These are phyloP conservation scores for Cunninghamia lanceolata DNA, from an alignment of 75 land plant genomes.

Conservation along the genomic window DNA sequence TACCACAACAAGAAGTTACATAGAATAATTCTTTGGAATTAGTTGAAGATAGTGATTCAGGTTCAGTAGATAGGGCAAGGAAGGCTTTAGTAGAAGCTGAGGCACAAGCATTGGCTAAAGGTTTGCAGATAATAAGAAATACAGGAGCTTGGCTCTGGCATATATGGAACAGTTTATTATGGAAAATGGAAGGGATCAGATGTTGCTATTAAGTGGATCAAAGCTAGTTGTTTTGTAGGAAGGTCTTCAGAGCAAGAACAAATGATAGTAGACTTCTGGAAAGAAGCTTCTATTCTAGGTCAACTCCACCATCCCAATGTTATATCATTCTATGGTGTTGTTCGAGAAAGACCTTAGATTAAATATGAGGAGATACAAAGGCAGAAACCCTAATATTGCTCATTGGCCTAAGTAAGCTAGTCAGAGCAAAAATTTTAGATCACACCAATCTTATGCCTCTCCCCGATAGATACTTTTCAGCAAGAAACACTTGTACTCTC, in stretches of 20 bases:
- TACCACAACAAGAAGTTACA: conserved; percentile 6
- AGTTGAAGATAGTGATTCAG: conserved; percentile 35
- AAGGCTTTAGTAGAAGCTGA: conserved; percentile 70
- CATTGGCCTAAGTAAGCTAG: too few relatives aligned
- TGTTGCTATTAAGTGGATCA: conserved; percentile 93
- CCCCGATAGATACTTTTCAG: too few relatives aligned
- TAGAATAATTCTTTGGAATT: conserved; percentile 29
- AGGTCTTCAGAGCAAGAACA: conserved; percentile 74
- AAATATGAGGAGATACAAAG: too few relatives aligned
- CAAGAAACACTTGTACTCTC: too few relatives aligned
- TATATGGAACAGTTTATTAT: conserved; percentile 81
- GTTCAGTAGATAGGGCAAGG: conserved; percentile 18
- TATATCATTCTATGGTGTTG: conserved; percentile 96
- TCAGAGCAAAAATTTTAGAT: too few relatives aligned
- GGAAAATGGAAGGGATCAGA: conserved; percentile 99
- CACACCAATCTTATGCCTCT: too few relatives aligned
- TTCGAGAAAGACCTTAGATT: conserved; percentile 98
- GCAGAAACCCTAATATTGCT: too few relatives aligned
- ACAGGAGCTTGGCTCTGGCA: conserved; percentile 77
- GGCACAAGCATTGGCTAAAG: conserved; percentile 66
- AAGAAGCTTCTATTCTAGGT: conserved; percentile 81
- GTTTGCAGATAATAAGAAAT: conserved; percentile 86
- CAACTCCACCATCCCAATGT: conserved; percentile 96
- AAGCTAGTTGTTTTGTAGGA: conserved; percentile 83
- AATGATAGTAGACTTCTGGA: conserved; percentile 93